A percentile compares a stretch with the other conserved stretches of the same genome.
Conservation (phyloP, 1,284 basidiomycete genomes). For the Xerocomus minutiporus region DNA sequence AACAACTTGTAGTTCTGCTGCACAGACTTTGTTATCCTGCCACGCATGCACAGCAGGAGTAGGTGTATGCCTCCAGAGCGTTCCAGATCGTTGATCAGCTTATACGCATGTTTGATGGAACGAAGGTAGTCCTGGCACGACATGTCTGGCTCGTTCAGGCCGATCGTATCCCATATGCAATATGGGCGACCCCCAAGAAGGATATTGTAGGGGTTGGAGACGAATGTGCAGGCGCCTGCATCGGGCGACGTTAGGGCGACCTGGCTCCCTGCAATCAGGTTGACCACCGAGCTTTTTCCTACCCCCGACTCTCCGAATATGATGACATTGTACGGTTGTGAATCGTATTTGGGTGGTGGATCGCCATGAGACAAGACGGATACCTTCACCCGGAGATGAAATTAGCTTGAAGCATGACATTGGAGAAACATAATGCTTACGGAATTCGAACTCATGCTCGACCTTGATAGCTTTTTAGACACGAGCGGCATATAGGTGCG, state of each 20-base stretch:
- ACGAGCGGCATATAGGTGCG: background rate
- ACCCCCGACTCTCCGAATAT: conserved; percentile 28
- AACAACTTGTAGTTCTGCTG: conserved; percentile 30
- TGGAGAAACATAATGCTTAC: conserved; percentile 10
- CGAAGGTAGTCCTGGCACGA: conserved; percentile 19
- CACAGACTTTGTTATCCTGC: conserved; percentile 32
- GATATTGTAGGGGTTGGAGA: conserved; percentile 15
- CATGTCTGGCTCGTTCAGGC: conserved; percentile 36
- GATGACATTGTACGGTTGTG: conserved; percentile 20
- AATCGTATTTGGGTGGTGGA: conserved; percentile 17
- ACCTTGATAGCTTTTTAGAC: background rate
- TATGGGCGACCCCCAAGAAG: conserved; percentile 11
- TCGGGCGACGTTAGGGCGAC: conserved; percentile 25
- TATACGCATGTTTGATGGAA: conserved; percentile 31
- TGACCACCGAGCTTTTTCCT: conserved; percentile 30
- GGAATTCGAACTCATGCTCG: background rate
- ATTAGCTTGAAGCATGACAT: conserved; percentile 5
- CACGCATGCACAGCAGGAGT: conserved; percentile 37
- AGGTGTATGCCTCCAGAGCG: conserved; percentile 32
- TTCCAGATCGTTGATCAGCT: conserved; percentile 31
- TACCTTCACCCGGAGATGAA: conserved; percentile 3
- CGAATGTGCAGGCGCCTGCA: conserved; percentile 24
- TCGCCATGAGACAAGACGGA: background rate
- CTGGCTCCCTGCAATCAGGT: conserved; percentile 21
- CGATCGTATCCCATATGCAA: conserved; percentile 35